phyloP scores from a whole-genome alignment of 306 rosid species.

The Lablab purpureus region DNA sequence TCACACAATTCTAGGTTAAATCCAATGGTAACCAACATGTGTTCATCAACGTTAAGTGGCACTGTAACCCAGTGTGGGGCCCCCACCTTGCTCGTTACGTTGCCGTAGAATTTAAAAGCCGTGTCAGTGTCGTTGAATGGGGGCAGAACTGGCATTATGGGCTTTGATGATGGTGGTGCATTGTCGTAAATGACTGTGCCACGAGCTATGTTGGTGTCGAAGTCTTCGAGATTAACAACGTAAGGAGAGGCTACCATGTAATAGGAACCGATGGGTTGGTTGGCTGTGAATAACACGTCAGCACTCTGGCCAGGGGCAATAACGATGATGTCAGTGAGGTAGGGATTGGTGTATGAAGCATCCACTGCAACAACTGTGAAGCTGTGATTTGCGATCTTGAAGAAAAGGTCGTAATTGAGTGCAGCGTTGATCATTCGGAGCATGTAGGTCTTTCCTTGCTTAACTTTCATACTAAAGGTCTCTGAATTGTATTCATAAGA shows the following conservation, averaged over 20 bases:
- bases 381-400: conserved; percentile 62
- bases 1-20: not conserved
- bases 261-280: conserved; percentile 55
- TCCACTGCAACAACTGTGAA: conserved; percentile 65
- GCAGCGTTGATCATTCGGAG: conserved; percentile 64
- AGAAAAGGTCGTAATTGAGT: conserved; percentile 62
- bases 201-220: not conserved
- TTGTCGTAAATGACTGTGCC: not conserved
- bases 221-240: not conserved
- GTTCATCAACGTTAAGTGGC: not conserved
- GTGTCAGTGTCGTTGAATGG: not conserved
- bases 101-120: not conserved
- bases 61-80: not conserved
- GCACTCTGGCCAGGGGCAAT: conserved; percentile 55
- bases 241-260: conserved; percentile 62
- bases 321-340: conserved; percentile 55
- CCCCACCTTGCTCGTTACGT: not conserved
- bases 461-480: conserved; percentile 49
- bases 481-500: not conserved
- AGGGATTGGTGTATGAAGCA: conserved; percentile 54
- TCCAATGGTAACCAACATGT: not conserved
- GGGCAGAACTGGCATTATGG: not conserved
- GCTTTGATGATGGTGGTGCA: not conserved
- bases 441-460: conserved; percentile 57
- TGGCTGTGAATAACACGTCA: conserved; percentile 53